phyloP scores from a whole-genome alignment of 179 eudicot genomes.

The Patellifolia procumbens region DNA sequence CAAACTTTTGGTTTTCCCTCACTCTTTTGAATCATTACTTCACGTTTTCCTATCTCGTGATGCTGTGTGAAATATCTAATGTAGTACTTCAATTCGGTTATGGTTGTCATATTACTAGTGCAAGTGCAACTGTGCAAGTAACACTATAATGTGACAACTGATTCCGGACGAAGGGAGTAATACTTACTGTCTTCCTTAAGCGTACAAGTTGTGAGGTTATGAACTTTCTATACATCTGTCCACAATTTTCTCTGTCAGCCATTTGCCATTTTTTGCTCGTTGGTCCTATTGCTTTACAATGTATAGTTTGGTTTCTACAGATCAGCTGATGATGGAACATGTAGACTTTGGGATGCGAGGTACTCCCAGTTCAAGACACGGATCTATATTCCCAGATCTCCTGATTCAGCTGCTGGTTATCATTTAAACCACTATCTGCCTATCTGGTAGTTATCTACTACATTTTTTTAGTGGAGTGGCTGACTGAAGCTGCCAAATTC shows the following conservation, averaged over 20 bases:
- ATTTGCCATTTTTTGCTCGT: background rate
- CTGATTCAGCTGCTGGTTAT: constrained; percentile 66
- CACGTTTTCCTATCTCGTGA: background rate
- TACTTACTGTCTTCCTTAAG: too few species aligned
- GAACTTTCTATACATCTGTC: too few species aligned
- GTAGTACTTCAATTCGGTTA: background rate
- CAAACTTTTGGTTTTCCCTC: background rate
- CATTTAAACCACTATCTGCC: background rate
- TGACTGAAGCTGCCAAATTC: constrained; percentile 16
- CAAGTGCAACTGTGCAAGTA: too few species aligned
- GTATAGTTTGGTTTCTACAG: constrained; percentile 36
- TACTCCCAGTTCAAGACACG: constrained; percentile 75
- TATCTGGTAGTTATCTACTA: constrained; percentile 1
- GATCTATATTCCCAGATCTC: constrained; percentile 72
- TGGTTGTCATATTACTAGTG: too few species aligned
- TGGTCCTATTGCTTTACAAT: background rate
- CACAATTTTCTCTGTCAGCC: background rate
- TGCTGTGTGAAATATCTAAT: background rate
- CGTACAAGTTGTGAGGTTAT: too few species aligned
- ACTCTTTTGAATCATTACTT: background rate
- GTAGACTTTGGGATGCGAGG: constrained; percentile 97
- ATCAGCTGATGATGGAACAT: constrained; percentile 93
- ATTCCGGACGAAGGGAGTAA: too few species aligned
- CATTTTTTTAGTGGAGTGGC: constrained; percentile 1
- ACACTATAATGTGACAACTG: too few species aligned